Evolutionary conservation across 1,284 basidiomycete species (phyloP), one percentile per base, ranked within the genome.

Genomic region (Boletus holoroseus): DNA sequence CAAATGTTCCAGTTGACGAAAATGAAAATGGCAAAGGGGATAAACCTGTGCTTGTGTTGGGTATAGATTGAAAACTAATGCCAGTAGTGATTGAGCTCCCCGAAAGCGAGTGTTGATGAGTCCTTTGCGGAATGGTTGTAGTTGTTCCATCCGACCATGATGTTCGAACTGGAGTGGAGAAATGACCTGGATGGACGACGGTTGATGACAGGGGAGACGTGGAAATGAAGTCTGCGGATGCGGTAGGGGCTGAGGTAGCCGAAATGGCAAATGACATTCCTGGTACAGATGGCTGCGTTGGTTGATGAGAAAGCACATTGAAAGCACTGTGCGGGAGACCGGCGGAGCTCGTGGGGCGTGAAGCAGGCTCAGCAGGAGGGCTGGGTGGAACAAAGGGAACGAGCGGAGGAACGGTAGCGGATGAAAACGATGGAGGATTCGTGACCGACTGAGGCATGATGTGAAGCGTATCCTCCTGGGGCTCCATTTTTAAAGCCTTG

Each of bases 401-500:
- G 44, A 67, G 47, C 0, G 63, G 46, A 9, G 58, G 16, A 16
- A 57, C 49, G 18, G 44, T 16, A 16, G 59, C 46, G 15, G 64
- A 55, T 7, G 68, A 62, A 18, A 71, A 61, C 16, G 64, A 51
- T 8, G 64, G 53, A 12, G 69, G 54, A 26, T 62, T 62, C 7
- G 64, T 50, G 18, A 59, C 56, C 15, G 62, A 53, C 20, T 66
- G 58, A 12, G 70, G 56, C 5, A 71, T 49, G 18, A 63, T 46
- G 46, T 67, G 67, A 22, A 70, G 54, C 7, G 56, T 13, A 18
- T 84, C 82, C 31, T 86, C 85, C 55, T 73, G 76, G 22, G 84
- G 82, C 58, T 87, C 84, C 55, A 82, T 71, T 68, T 87, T 87
- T 55, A 81, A 70, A 16, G 80, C 76, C 61, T 87, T 87, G 44